Conservation (phyloP, 345 rosid species). For the Cardamine chenopodiifolia region DNA sequence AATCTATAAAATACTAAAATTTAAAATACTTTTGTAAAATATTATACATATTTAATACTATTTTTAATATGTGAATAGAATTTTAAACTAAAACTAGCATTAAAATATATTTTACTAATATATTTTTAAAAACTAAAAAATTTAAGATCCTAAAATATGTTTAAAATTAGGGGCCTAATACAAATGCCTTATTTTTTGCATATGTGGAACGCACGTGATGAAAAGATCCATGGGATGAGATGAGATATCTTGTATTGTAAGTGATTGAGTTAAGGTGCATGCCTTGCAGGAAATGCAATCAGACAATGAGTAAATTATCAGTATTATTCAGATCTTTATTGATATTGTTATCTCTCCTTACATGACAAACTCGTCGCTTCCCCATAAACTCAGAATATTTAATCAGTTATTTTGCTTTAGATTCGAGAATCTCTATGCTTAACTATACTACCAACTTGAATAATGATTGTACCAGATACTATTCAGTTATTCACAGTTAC, state of each 20-base stretch:
- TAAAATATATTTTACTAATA: too few relatives aligned
- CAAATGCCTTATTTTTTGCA: too few relatives aligned
- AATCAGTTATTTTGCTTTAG: constrained; percentile 22
- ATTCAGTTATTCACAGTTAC: background rate
- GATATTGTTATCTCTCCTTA: constrained; percentile 31
- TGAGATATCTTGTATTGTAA: background rate
- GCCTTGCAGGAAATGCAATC: constrained; percentile 29
- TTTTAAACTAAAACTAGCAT: too few relatives aligned
- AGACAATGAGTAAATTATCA: background rate
- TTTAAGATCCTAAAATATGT: too few relatives aligned
- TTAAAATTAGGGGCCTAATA: too few relatives aligned
- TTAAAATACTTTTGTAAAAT: too few relatives aligned
- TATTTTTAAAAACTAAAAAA: too few relatives aligned
- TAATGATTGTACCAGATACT: background rate
- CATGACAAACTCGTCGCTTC: constrained; percentile 36
- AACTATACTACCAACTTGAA: constrained; percentile 6
- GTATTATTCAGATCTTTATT: constrained; percentile 30
- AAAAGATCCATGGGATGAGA: background rate
- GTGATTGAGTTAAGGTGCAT: constrained; percentile 18
- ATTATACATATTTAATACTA: too few relatives aligned
- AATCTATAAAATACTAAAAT: too few relatives aligned
- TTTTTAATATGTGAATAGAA: too few relatives aligned
- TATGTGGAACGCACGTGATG: too few relatives aligned
- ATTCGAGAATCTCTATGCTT: constrained; percentile 34
- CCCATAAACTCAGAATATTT: constrained; percentile 25